Conservation (phyloP, 2,329 filamentous ascomycete genomes). For the Huntiella abstrusa region DNA sequence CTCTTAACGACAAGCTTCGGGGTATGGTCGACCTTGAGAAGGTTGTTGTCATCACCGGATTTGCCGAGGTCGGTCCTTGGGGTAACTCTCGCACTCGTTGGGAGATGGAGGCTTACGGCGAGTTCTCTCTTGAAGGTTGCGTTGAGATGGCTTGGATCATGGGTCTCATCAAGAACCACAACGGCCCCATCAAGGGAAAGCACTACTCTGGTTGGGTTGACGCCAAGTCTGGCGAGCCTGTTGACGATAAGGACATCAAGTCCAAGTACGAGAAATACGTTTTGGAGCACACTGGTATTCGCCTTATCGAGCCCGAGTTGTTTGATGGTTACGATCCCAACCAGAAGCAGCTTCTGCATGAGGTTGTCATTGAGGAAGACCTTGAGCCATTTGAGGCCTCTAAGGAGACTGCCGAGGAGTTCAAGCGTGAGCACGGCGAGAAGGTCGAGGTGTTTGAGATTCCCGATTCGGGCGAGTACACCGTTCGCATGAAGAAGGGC, state of each 20-base stretch:
- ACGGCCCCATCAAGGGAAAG: slow-evolving; percentile 87
- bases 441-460: slow-evolving; percentile 97
- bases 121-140: slow-evolving; percentile 94
- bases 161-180: slow-evolving; percentile 98
- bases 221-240: slow-evolving; percentile 78
- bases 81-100: slow-evolving; percentile 94
- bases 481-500: slow-evolving; percentile 86
- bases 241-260: slow-evolving; percentile 97
- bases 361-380: slow-evolving; percentile 93
- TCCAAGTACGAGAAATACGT: slow-evolving; percentile 93
- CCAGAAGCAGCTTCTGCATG: slow-evolving; percentile 95
- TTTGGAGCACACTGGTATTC: slow-evolving; percentile 90
- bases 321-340: slow-evolving; percentile 95
- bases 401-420: slow-evolving; percentile 93
- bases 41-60: slow-evolving; percentile 93
- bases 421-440: slow-evolving; percentile 90
- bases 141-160: slow-evolving; percentile 99
- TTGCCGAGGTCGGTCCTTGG: slow-evolving; percentile 91
- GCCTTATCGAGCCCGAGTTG: slow-evolving; percentile 89
- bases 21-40: slow-evolving; percentile 98
- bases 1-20: slow-evolving; percentile 73
- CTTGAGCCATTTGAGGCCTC: slow-evolving; percentile 93
- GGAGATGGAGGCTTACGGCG: slow-evolving; percentile 96
- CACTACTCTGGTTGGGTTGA: slow-evolving; percentile 96
- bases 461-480: slow-evolving; percentile 81